Conservation (phyloP, 2,329 filamentous ascomycete genomes). For the Didymella pomorum region DNA sequence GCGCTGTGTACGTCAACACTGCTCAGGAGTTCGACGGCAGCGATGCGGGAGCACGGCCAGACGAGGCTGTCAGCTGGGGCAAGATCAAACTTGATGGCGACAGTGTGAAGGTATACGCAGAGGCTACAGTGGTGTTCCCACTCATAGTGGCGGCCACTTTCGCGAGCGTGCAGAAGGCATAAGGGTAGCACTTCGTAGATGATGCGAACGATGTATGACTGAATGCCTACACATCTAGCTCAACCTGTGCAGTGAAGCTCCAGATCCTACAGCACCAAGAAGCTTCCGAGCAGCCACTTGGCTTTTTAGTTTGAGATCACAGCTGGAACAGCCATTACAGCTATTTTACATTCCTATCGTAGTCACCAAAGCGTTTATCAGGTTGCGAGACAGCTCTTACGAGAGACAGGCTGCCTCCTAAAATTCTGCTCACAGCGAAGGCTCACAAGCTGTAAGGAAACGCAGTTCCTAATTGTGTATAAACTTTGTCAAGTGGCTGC, state of each 20-base stretch:
- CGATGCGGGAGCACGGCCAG: slow-evolving; percentile 91
- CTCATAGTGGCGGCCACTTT: slow-evolving; percentile 73
- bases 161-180: slow-evolving; percentile 51
- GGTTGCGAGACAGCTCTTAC: too few species aligned
- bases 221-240: not conserved
- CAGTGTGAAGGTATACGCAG: slow-evolving; percentile 82
- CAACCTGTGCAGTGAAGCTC: not conserved
- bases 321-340: too few species aligned
- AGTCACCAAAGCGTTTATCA: too few species aligned
- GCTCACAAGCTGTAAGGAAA: too few species aligned
- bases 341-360: too few species aligned
- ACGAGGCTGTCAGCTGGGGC: slow-evolving; percentile 98
- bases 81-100: slow-evolving; percentile 93
- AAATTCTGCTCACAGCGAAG: too few species aligned
- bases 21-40: slow-evolving; percentile 97
- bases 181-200: not conserved
- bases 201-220: slow-evolving; percentile 1
- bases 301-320: too few species aligned
- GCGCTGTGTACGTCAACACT: slow-evolving; percentile 97
- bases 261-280: too few species aligned
- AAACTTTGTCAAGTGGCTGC: too few species aligned
- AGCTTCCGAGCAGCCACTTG: too few species aligned
- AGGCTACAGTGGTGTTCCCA: slow-evolving; percentile 72
- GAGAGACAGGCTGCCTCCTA: too few species aligned
- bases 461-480: too few species aligned